A percentile compares a stretch with the other conserved stretches of the same genome.
These are phyloP conservation scores for Mycena vitilis DNA, from an alignment of 768 basidiomycete genomes.

Conservation along the genomic window DNA sequence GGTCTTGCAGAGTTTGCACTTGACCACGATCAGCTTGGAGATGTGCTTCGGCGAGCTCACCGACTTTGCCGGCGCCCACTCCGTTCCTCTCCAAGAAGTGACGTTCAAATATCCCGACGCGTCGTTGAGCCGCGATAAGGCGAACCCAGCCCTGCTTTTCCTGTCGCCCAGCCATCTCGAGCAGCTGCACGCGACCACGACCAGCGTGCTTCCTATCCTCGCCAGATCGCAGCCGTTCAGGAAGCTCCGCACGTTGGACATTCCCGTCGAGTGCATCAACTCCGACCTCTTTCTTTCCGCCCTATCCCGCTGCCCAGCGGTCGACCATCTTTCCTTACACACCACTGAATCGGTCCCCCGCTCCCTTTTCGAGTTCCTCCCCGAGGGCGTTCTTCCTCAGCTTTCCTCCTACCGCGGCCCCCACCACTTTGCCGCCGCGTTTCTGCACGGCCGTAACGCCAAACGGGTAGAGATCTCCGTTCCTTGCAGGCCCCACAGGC, in stretches of 20 bases:
- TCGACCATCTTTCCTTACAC: constrained; percentile 42
- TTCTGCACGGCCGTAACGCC: constrained; percentile 22
- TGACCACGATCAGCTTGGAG: constrained; percentile 48
- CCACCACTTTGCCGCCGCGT: constrained; percentile 25
- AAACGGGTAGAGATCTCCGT: constrained; percentile 29
- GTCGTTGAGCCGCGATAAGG: constrained; percentile 21
- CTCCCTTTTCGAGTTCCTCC: constrained; percentile 25
- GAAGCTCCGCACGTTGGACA: constrained; percentile 38
- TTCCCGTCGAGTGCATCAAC: constrained; percentile 44
- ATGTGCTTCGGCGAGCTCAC: constrained; percentile 37
- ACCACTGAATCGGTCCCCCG: constrained; percentile 14
- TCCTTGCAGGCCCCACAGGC: constrained; percentile 19
- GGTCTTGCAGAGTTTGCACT: constrained; percentile 42
- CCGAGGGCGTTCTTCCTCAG: constrained; percentile 28
- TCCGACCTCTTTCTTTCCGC: constrained; percentile 42
- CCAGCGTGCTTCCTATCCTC: constrained; percentile 43
- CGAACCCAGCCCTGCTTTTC: constrained; percentile 31
- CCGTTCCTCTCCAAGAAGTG: constrained; percentile 29
- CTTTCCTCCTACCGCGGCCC: constrained; percentile 29
- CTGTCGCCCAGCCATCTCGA: constrained; percentile 45
- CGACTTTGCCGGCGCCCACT: constrained; percentile 26
- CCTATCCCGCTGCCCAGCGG: constrained; percentile 43
- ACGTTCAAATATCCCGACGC: constrained; percentile 32
- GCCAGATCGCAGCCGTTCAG: constrained; percentile 34
- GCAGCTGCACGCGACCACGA: constrained; percentile 46